Evolutionary conservation across 2,329 filamentous ascomycete species (phyloP).

Genomic region (Cercospora beticola): DNA sequence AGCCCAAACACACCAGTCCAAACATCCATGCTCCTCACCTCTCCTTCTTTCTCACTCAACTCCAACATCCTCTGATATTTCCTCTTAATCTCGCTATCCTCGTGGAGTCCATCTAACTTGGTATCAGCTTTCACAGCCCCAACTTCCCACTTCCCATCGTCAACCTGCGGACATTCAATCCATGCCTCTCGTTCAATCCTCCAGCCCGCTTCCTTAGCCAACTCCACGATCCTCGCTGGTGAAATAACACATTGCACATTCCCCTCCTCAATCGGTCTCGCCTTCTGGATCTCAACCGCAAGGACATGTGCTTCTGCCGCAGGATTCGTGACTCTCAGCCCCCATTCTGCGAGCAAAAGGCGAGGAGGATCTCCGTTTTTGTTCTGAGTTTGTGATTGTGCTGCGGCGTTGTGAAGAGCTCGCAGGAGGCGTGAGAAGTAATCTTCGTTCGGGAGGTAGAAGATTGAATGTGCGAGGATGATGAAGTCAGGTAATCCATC

Average conservation of each 20-base stretch:
- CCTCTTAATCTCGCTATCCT: background rate
- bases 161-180: slow-evolving; percentile 41
- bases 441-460: slow-evolving; percentile 9
- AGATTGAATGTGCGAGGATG: slow-evolving; percentile 20
- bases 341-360: slow-evolving; percentile 19
- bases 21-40: slow-evolving; percentile 24
- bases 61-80: background rate
- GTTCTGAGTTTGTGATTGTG: background rate
- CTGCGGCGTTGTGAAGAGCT: background rate
- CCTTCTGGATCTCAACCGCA: slow-evolving; percentile 51
- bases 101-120: background rate
- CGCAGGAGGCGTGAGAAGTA: slow-evolving; percentile 1
- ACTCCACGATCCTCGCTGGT: slow-evolving; percentile 43
- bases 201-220: slow-evolving; percentile 44
- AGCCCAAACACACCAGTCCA: slow-evolving; percentile 22
- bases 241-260: slow-evolving; percentile 53
- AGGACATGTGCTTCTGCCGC: slow-evolving; percentile 53
- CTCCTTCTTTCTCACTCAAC: background rate
- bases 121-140: slow-evolving; percentile 28
- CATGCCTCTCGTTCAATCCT: slow-evolving; percentile 38
- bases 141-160: slow-evolving; percentile 53
- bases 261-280: slow-evolving; percentile 39
- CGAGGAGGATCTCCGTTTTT: background rate
- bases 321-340: background rate
- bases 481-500: slow-evolving; percentile 1